phyloP scores from a whole-genome alignment of 176 grass and related monocot species.

The Typha latifolia region DNA sequence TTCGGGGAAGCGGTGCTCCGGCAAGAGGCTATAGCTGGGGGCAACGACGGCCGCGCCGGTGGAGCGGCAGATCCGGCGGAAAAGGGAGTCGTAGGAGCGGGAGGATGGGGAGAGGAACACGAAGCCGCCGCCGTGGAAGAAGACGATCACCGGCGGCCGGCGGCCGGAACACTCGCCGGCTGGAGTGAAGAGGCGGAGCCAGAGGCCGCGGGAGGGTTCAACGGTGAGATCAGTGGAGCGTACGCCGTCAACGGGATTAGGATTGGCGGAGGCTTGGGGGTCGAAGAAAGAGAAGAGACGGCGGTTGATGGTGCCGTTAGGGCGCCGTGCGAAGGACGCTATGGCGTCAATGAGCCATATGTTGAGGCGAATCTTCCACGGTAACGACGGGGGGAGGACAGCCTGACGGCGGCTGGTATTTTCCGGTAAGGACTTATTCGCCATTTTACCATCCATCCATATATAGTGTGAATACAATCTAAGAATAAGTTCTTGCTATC shows the following conservation, averaged over 20 bases:
- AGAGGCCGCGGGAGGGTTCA: slow-evolving; percentile 24
- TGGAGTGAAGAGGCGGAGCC: slow-evolving; percentile 41
- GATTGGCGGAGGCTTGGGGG: background rate
- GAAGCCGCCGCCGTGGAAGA: slow-evolving; percentile 73
- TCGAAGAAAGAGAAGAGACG: slow-evolving; percentile 32
- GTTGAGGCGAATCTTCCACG: too few relatives aligned
- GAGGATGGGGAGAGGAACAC: slow-evolving; percentile 32
- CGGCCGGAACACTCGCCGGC: background rate
- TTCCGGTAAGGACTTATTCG: too few relatives aligned
- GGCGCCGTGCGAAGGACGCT: slow-evolving; percentile 16
- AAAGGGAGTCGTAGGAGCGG: slow-evolving; percentile 22
- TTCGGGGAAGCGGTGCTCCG: slow-evolving; percentile 50
- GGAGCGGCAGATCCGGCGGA: slow-evolving; percentile 37
- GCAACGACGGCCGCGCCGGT: slow-evolving; percentile 35
- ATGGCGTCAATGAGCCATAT: too few relatives aligned
- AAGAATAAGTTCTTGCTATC: too few relatives aligned
- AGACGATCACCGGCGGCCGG: slow-evolving; percentile 31
- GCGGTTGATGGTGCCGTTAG: slow-evolving; percentile 51
- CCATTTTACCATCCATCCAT: too few relatives aligned
- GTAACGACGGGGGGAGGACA: too few relatives aligned
- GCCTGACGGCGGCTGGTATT: too few relatives aligned
- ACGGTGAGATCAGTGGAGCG: slow-evolving; percentile 39
- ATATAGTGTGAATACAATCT: too few relatives aligned
- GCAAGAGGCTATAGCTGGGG: slow-evolving; percentile 56
- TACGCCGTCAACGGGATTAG: slow-evolving; percentile 26